These are phyloP conservation scores for Biancaea sappan DNA, from an alignment of 306 rosid genomes.

Conservation along the genomic window DNA sequence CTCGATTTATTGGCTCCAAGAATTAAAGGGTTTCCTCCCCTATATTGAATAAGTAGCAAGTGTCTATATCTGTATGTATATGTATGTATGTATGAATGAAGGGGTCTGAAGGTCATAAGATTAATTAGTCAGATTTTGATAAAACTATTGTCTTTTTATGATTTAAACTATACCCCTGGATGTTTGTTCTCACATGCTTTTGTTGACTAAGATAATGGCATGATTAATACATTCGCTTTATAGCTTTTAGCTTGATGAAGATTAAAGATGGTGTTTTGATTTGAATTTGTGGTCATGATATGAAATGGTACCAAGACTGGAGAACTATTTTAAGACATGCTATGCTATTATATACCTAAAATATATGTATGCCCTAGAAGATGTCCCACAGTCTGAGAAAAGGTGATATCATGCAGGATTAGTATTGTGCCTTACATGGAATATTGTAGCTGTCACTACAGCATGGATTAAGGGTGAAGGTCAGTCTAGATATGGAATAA, in stretches of 20 bases:
- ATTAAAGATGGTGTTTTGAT: not conserved
- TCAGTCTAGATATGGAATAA: slow-evolving; percentile 28
- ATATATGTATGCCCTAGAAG: not conserved
- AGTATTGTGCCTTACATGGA: slow-evolving; percentile 78
- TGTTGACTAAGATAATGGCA: slow-evolving; percentile 27
- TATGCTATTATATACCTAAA: slow-evolving; percentile 23
- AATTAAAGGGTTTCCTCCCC: not conserved
- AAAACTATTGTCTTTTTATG: slow-evolving; percentile 7
- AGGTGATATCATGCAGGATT: slow-evolving; percentile 63
- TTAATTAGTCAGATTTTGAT: not conserved
- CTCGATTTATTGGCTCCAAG: not conserved
- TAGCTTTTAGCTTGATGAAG: not conserved
- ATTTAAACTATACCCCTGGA: slow-evolving; percentile 11
- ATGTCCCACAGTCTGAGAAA: slow-evolving; percentile 32
- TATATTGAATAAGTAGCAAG: not conserved
- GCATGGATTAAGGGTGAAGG: slow-evolving; percentile 98
- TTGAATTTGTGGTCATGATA: slow-evolving; percentile 16
- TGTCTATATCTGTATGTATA: too few relatives aligned
- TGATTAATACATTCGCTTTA: not conserved
- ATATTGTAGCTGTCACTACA: slow-evolving; percentile 75
- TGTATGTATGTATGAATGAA: too few relatives aligned
- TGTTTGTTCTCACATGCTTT: slow-evolving; percentile 12
- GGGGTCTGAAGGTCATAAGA: not conserved
- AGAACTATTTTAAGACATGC: slow-evolving; percentile 5
- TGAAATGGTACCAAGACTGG: not conserved